Evolutionary conservation across 2,329 filamentous ascomycete genomes (phyloP).

Genomic region (Penicillium sp.): DNA sequence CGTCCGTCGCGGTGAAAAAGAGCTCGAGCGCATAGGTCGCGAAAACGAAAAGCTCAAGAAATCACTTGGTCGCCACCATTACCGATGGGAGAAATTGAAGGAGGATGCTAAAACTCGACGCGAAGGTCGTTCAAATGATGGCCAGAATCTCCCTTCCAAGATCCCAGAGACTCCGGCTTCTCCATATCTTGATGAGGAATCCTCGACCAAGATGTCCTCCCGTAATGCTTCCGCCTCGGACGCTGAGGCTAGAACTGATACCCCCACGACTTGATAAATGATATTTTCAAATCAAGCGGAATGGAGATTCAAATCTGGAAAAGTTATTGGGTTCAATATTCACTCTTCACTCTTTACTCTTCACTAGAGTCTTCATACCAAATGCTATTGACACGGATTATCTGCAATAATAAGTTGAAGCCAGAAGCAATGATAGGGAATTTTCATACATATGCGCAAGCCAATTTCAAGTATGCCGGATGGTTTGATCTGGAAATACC

Average conservation of each 20-base stretch:
- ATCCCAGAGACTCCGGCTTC: conserved; percentile 9
- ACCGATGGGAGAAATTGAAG: conserved; percentile 64
- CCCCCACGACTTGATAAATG: too few relatives aligned
- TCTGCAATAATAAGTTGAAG: too few relatives aligned
- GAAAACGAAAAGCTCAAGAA: conserved; percentile 56
- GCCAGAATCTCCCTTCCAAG: conserved; percentile 9
- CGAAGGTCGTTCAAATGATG: conserved; percentile 19
- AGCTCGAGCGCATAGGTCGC: conserved; percentile 57
- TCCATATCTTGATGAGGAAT: conserved; percentile 8
- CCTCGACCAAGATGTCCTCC: background rate
- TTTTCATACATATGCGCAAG: too few relatives aligned
- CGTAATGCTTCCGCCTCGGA: background rate
- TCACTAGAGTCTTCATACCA: too few relatives aligned
- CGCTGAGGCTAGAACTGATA: background rate
- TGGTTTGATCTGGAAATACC: too few relatives aligned
- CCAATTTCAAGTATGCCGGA: too few relatives aligned
- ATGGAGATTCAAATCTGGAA: too few relatives aligned
- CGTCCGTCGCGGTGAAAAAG: conserved; percentile 51
- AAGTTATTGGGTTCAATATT: too few relatives aligned
- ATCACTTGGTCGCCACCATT: conserved; percentile 53
- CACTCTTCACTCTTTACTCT: too few relatives aligned
- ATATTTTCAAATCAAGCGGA: too few relatives aligned
- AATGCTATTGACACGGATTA: too few relatives aligned
- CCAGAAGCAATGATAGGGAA: too few relatives aligned
- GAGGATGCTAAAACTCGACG: conserved; percentile 51